Base-by-base conservation (phyloP, 2,329 filamentous ascomycete genomes). In the Colletotrichum lindemuthianum region DNA sequence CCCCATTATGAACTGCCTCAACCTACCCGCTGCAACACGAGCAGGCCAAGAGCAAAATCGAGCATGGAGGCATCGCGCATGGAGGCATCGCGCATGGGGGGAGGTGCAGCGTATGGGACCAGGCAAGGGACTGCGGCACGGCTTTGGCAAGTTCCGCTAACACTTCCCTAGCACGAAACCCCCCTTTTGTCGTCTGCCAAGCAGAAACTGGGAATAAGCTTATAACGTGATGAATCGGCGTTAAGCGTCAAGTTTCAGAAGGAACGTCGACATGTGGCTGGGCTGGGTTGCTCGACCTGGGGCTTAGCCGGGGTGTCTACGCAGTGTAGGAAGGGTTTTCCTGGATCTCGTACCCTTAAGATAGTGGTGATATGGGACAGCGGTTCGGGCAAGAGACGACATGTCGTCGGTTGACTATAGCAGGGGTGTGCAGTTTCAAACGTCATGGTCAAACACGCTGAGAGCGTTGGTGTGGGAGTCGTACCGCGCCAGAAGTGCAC, bases 391-490 rank as follows among this genome's bases (percentile, higher is more conserved):
- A 52, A 55, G 64, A 50, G 54, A 49, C 44, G 59, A 59, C 48
- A 64, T 64, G 63, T 15, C 40, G 59, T 44, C 32, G 63, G 54
- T 66, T 59, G 53, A 43, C 48, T 40, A 15, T 45, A 51, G 44
- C 50, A 44, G 56, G 60, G 64, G 61, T 65, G 24, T 24, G 45
- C 41, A 50, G 65, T 67, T 67, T 67, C 65, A 67, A 65, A 59
- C 65, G 57, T 57, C 51, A 60, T 60, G 58, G 50, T 65, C 60
- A 67, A 67, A 67, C 65, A 57, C 65, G 39, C 61, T 65, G 55
- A 53, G 51, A 56, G 65, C 61, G 51, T 32, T 66, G 61, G 61
- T 65, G 58, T 65, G 61, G 61, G 58, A 65, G 58, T 65, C 61
- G 61, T 65, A 58, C 58, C 41, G 58, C 61, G 58, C 58, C 24